Percentiles rank a stretch among this genome's conserved stretches.
phyloP scores from a whole-genome alignment of 1,139 yeast genomes.

The Yamadazyma oceani region DNA sequence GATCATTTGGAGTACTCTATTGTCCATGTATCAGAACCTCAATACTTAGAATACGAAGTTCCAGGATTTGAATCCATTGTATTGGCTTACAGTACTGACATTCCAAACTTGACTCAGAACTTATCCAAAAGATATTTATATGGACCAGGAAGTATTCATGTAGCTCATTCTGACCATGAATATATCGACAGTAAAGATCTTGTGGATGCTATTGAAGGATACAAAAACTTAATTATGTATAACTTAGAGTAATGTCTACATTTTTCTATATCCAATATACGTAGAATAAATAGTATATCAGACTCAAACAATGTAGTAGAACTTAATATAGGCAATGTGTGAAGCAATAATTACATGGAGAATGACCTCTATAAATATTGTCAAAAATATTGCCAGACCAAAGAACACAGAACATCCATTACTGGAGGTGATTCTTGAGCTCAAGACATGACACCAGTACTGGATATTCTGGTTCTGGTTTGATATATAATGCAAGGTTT shows the following conservation, averaged over 20 bases:
- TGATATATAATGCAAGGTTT: too few species aligned
- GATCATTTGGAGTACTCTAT: conserved; percentile 28
- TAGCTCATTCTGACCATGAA: conserved; percentile 67
- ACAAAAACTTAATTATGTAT: conserved; percentile 45
- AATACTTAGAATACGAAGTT: conserved; percentile 54
- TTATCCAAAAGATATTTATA: conserved; percentile 50
- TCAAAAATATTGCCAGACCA: conserved; percentile 17
- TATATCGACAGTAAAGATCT: conserved; percentile 52
- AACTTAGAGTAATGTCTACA: conserved; percentile 40
- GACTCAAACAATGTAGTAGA: conserved; percentile 60
- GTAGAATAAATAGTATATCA: conserved; percentile 32
- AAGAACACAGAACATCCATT: too few species aligned
- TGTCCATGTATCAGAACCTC: conserved; percentile 32
- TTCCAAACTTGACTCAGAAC: conserved; percentile 51
- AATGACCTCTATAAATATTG: conserved; percentile 8
- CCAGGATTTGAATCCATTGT: conserved; percentile 61
- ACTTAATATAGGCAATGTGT: conserved; percentile 21
- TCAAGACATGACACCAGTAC: too few species aligned
- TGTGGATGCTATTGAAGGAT: conserved; percentile 54
- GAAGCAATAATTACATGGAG: conserved; percentile 15
- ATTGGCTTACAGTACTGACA: conserved; percentile 64
- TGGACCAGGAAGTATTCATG: conserved; percentile 69
- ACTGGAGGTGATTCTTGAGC: too few species aligned
- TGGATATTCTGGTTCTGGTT: too few species aligned
- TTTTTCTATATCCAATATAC: conserved; percentile 54